Base-by-base conservation (phyloP, 805 yeast genomes). In the Wickerhamomyces rabaulensis region DNA sequence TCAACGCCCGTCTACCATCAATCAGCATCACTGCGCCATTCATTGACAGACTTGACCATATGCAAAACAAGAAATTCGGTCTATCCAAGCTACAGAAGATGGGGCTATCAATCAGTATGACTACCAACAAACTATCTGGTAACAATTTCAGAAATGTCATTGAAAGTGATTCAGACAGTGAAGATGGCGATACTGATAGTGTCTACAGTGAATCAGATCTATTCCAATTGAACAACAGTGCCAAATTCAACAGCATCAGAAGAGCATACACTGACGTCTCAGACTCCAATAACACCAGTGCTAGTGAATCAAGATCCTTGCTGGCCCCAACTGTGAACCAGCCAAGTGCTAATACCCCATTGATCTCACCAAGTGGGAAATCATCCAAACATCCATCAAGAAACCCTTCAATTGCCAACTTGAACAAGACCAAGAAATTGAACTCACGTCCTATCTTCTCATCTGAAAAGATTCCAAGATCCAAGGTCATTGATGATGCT, bases 101-200 rank as follows among this genome's bases (percentile, higher is more conserved):
- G 54, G 97, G 97, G 0, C 78, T 90, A 4, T 81, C 94, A 1
- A 75, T 87, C 49, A 82, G 84, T 43, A 86, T 91, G 83, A 82
- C 82, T 48, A 78, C 92, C 1, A 79, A 74, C 46, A 71, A 69
- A 53, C 66, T 81, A 3, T 64, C 65, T 9, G 67, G 65, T 17
- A 52, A 65, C 27, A 73, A 56, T 21, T 48, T 62, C 17, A 33
- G 48, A 31, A 49, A 42, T 10, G 53, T 54, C 0, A 47, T 52
- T 19, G 63, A 54, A 2, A 57, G 60, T 22, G 61, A 65, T 9
- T 53, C 61, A 17, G 56, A 62, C 12, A 58, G 60, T 44, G 69
- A 61, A 15, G 25, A 10, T 15, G 39, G 40, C 21, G 74, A 68
- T 33, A 10, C 46, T 9, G 61, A 58, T 25, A 58, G 57, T 41